Base-by-base conservation (phyloP, 2,329 filamentous ascomycete species). In the Colletotrichum sp. region DNA sequence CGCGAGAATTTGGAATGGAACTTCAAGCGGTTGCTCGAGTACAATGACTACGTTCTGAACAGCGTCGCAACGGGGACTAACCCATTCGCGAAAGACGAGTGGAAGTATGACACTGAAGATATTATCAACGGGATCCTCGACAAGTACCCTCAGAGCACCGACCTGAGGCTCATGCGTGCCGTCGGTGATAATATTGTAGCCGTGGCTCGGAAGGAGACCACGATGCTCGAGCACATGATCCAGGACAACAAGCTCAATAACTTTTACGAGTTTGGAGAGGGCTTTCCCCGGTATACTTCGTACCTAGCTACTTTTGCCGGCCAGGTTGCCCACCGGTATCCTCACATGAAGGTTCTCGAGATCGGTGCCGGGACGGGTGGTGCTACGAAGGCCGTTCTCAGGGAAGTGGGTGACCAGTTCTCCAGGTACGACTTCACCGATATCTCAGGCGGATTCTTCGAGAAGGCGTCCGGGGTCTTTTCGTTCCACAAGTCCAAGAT, bases 341-440 rank as follows among this genome's bases (percentile, higher is more conserved):
- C 78, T 4, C 64, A 70, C 8, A 68, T 78, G 71, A 65, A 73
- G 15, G 39, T 79, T 44, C 79, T 88, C 2, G 81, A 82, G 71
- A 80, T 86, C 19, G 86, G 87, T 22, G 87, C 85, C 12, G 87
- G 87, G 0, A 88, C 85, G 2, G 88, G 86, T 3, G 83, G 82
- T 39, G 71, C n/a, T 27, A 72, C 59, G 59, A 71, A 69, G 28
- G 32, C 44, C n/a, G 9, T 78, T 52, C 27, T 79, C 68, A 30
- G 70, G 7, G 61, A 68, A 7, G 25, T 79, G 3, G 73, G 71
- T 27, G 63, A 65, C 2, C 30, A 39, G n/a, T 75, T 73, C 32
- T 32, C 57, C 1, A 65, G 52, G 12, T 81, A 81, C 66, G 77
- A 70, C 9, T 82, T 77, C 59, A 81, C 80, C 2, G 80, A 82